Conservation (phyloP, 805 yeast genomes). For the Candida silvicultrix region DNA sequence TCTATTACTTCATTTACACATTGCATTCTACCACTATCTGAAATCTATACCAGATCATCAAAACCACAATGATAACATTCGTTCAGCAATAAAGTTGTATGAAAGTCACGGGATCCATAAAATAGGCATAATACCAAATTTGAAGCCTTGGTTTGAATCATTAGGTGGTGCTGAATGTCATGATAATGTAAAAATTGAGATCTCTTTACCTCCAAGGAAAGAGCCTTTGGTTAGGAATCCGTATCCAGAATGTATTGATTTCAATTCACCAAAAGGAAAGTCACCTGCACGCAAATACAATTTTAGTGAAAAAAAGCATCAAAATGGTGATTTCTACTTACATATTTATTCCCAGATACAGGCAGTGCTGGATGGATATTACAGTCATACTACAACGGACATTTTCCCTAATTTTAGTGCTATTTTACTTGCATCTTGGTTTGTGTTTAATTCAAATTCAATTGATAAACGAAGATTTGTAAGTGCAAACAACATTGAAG, state of each 20-base stretch:
- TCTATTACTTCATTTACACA: background rate
- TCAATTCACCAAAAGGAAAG: background rate
- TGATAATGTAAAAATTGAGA: background rate
- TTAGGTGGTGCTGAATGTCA: background rate
- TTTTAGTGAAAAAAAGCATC: no score
- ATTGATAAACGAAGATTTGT: background rate
- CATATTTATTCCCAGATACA: background rate
- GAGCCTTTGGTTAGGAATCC: background rate
- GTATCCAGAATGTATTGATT: background rate
- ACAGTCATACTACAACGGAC: background rate
- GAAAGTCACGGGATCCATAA: background rate
- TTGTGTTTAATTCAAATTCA: background rate
- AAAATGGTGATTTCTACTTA: background rate
- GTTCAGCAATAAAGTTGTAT: background rate
- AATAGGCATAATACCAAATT: background rate
- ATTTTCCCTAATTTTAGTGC: background rate
- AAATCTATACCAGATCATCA: background rate
- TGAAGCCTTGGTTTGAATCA: background rate
- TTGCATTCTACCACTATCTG: background rate
- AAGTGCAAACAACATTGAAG: background rate
- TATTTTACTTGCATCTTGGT: background rate
- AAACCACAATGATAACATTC: no score
- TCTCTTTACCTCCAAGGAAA: background rate
- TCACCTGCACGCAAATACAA: background rate
- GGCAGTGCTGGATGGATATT: background rate